Percentiles rank a stretch among this genome's conserved stretches.
Evolutionary conservation across 495 filamentous ascomycete species (phyloP).

Genomic region (Penicillium paxilli): DNA sequence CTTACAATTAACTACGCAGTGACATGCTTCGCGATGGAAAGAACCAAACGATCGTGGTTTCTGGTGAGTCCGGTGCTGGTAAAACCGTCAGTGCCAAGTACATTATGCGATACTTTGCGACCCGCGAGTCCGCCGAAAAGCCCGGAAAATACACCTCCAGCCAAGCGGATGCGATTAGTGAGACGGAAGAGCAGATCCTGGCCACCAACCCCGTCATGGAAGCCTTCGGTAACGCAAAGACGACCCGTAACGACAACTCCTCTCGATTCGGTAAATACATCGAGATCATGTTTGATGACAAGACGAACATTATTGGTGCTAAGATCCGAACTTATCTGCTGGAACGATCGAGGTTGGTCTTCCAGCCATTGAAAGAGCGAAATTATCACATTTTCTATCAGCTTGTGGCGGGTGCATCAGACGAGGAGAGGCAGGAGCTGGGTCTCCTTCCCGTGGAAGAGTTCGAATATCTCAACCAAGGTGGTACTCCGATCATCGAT

Average conservation of each 20-base stretch:
- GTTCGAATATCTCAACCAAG: constrained; percentile 96
- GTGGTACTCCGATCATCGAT: constrained; percentile 85
- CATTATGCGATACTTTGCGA: constrained; percentile 99
- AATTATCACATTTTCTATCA: constrained; percentile 99
- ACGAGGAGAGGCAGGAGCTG: constrained; percentile 76
- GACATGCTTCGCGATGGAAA: constrained; percentile 95
- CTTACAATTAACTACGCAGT: constrained; percentile 40
- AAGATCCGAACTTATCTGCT: constrained; percentile 95
- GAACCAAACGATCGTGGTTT: constrained; percentile 98
- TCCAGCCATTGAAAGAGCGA: constrained; percentile 94
- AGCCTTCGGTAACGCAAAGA: constrained; percentile 99
- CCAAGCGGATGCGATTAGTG: constrained; percentile 86
- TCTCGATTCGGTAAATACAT: constrained; percentile 99
- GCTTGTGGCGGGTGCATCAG: constrained; percentile 89
- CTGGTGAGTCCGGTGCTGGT: constrained; percentile 95
- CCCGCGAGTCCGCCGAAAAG: constrained; percentile 89
- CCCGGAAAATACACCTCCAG: constrained; percentile 77
- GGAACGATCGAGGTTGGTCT: constrained; percentile 95
- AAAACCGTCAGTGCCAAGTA: constrained; percentile 99
- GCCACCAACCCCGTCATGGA: constrained; percentile 99
- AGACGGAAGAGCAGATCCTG: constrained; percentile 97
- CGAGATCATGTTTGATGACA: constrained; percentile 97
- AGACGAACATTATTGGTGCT: constrained; percentile 95
- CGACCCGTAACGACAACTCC: constrained; percentile 97
- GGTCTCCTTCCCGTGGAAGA: constrained; percentile 79